phyloP scores from a whole-genome alignment of 2,329 filamentous ascomycete genomes.

The Colletotrichum cordylinicola region DNA sequence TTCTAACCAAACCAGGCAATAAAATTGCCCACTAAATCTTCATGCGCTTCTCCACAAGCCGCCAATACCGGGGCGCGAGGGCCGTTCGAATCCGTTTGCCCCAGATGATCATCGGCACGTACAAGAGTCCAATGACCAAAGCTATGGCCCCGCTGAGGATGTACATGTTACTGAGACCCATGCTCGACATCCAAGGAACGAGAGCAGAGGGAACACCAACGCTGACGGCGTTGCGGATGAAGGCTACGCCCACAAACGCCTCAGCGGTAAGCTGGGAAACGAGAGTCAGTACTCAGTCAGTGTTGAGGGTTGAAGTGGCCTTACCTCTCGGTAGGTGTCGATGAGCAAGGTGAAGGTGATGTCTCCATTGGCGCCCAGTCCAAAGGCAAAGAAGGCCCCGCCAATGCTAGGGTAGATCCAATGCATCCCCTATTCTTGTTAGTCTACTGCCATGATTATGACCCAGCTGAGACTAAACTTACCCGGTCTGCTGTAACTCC shows the following conservation, averaged over 20 bases:
- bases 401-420: slow-evolving; percentile 42
- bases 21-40: neutral
- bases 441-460: neutral
- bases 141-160: slow-evolving; percentile 29
- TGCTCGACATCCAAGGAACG: slow-evolving; percentile 33
- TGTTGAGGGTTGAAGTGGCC: neutral
- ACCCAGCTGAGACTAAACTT: slow-evolving; percentile 28
- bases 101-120: slow-evolving; percentile 35
- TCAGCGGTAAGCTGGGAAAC: slow-evolving; percentile 28
- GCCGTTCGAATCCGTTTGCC: slow-evolving; percentile 32
- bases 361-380: slow-evolving; percentile 38
- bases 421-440: slow-evolving; percentile 36
- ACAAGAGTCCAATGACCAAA: slow-evolving; percentile 27
- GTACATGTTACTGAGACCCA: slow-evolving; percentile 35
- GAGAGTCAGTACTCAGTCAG: neutral
- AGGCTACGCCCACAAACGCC: slow-evolving; percentile 35
- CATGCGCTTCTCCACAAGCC: slow-evolving; percentile 12
- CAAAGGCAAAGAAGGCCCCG: slow-evolving; percentile 40
- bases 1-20: neutral
- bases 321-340: slow-evolving; percentile 41
- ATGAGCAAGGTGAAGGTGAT: slow-evolving; percentile 37
- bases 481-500: slow-evolving; percentile 37
- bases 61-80: slow-evolving; percentile 10
- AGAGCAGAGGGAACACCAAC: slow-evolving; percentile 34
- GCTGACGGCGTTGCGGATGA: slow-evolving; percentile 34